Base-by-base conservation (phyloP, 371 early-diverging fungal genomes). In the Mucor saturninus region DNA sequence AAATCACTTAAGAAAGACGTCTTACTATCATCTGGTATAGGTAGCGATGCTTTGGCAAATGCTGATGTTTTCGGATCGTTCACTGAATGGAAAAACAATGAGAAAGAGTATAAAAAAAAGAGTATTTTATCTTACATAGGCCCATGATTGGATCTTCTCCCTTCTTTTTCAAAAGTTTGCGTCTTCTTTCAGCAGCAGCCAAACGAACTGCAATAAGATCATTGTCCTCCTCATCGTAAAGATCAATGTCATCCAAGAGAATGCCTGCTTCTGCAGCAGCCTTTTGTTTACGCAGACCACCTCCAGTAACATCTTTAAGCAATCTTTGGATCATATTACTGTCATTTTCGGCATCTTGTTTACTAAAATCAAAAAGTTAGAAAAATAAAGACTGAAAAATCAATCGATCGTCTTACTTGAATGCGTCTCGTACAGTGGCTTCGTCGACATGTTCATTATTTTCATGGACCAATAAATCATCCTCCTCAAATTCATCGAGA, bases 271-370 rank as follows among this genome's bases (percentile, higher is more conserved):
- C 79, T 21, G 53, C 45, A 8, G 77, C 77, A 2, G 74, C 77
- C 7, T 74, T 74, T 56, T 72, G 71, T 53, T 74, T 72, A 29
- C 76, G 69, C 7, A 79, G 38, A 5, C 76, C 79, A 65, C 82
- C 82, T 49, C 76, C 69, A 26, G 74, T 74, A 15, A 82, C 74
- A 63, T 82, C 82, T 28, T 76, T 82, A 10, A 82, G 48, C 21
- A 82, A 46, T 2, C 77, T 68, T 29, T 77, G 66, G 1, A 74
- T 68, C 70, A 76, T 67, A 38, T 82, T 71, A 15, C 62, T 68
- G 54, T 82, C 82, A 3, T 62, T 69, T 38, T 82, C 79, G 3
- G 64, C 66, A 59, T 75, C 55, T 51, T 82, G 71, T 35, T 69
- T 55, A 28, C 79, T 78, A 56, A 21, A 21, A 43, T 42, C 13